These are phyloP conservation scores for Ilyonectria mors-panacis DNA, from an alignment of 2,329 filamentous ascomycete species.

Conservation along the genomic window DNA sequence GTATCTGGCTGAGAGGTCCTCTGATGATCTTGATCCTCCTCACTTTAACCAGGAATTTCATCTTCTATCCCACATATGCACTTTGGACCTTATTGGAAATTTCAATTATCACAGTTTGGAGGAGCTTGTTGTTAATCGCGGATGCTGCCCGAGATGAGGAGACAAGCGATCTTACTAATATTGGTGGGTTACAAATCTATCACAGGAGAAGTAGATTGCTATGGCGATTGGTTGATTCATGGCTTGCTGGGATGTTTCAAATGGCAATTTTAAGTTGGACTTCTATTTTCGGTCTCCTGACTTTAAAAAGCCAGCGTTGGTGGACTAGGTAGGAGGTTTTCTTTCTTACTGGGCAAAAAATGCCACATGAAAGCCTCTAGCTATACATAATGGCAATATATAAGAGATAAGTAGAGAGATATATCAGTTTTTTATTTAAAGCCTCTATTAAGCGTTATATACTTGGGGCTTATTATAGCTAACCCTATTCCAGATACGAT, in stretches of 20 bases:
- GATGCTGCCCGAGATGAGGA: conserved; percentile 6
- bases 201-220: conserved; percentile 15
- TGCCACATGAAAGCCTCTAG: background rate
- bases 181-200: conserved; percentile 13
- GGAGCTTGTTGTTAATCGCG: conserved; percentile 10
- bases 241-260: conserved; percentile 22
- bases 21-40: conserved; percentile 9
- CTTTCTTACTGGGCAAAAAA: background rate
- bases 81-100: conserved; percentile 14
- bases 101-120: conserved; percentile 20
- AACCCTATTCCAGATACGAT: too few relatives aligned
- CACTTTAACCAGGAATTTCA: conserved; percentile 12
- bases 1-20: conserved; percentile 19
- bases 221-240: conserved; percentile 14
- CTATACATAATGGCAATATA: background rate
- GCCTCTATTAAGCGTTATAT: too few relatives aligned
- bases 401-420: too few relatives aligned
- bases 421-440: too few relatives aligned
- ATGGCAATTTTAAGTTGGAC: conserved; percentile 15
- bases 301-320: conserved; percentile 19
- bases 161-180: background rate
- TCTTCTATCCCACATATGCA: conserved; percentile 17
- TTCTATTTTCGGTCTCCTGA: conserved; percentile 17
- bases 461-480: too few relatives aligned
- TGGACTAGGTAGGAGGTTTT: conserved; percentile 8